A percentile compares a stretch with the other conserved stretches of the same genome.
Conservation (phyloP, 495 filamentous ascomycete genomes). For the Astrocystis sublimbata region DNA sequence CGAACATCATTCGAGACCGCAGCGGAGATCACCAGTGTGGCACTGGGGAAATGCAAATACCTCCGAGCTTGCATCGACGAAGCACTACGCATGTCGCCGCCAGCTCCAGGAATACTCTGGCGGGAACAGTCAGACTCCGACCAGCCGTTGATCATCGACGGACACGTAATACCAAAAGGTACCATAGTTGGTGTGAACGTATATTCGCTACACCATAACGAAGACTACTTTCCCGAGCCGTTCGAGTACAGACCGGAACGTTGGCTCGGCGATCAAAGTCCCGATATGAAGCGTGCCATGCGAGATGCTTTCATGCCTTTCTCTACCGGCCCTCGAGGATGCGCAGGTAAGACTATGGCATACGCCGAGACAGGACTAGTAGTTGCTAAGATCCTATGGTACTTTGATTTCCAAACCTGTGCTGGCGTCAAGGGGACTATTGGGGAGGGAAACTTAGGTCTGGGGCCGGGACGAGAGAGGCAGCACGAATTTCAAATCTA, state of each 20-base stretch:
- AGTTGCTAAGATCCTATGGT: slow-evolving; percentile 1
- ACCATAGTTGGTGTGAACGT: slow-evolving; percentile 53
- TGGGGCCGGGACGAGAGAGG: background rate
- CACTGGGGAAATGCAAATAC: slow-evolving; percentile 49
- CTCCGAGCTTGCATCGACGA: slow-evolving; percentile 44
- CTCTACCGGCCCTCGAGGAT: background rate
- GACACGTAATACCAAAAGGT: slow-evolving; percentile 50
- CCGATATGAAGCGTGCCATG: background rate
- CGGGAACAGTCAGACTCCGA: slow-evolving; percentile 37
- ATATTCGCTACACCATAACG: slow-evolving; percentile 59
- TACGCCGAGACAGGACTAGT: background rate
- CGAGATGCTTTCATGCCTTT: slow-evolving; percentile 3
- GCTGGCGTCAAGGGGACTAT: background rate
- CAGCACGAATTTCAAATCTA: background rate
- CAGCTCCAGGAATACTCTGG: slow-evolving; percentile 49
- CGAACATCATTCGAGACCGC: slow-evolving; percentile 34
- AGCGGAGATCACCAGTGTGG: slow-evolving; percentile 39
- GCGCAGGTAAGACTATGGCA: slow-evolving; percentile 7
- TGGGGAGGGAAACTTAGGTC: background rate
- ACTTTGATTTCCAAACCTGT: background rate
- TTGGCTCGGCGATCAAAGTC: background rate
- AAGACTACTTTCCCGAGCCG: slow-evolving; percentile 9
- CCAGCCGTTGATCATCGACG: slow-evolving; percentile 53
- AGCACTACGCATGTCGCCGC: slow-evolving; percentile 58
- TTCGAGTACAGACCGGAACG: background rate